Evolutionary conservation across 2,329 filamentous ascomycete species (phyloP), one percentile per base, ranked within the genome.

Genomic region (Curvularia spicifera): DNA sequence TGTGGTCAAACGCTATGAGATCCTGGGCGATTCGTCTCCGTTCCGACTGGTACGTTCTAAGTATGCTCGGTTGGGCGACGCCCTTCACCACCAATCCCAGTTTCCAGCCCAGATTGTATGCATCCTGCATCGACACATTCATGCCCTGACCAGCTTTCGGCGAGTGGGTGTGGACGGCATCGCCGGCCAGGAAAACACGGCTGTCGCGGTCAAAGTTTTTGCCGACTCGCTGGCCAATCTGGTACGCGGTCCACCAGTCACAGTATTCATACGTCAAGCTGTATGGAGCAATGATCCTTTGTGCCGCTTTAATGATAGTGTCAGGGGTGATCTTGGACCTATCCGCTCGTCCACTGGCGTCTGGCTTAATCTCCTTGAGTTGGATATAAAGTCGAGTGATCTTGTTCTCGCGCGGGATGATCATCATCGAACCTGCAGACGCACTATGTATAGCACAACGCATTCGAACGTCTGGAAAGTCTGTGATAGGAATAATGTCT

Each of bases 101-200:
- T 67, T 87, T 87, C 84, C 84, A 86, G 28, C 81, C 83, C 0
- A 87, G 76, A 62, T 86, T 87, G 72, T 80, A 86, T 4, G 80
- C 76, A 70, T 91, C 89, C 65, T 89, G 87, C 85, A 91, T 89
- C 29, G 81, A 85, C 2, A 89, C 84, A 64, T 91, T 91, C 87
- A 91, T 90, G 12, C 89, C 88, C 68, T 90, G 87, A 1, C 87
- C 87, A 0, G 86, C 87, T 68, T 89, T 89, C 20, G 87, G 87
- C 15, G 76, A 79, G 64, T 84, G 82, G 2, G 82, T 83, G 58
- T 84, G 81, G 22, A 85, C 84, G 1, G 87, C 88, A 72, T 91
- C 89, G 2, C 89, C 89, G 0, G 88, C 87, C 4, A 91, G 79
- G 71, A 93, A 92, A 9, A 93, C 81, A 4, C 87, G 82, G 24